These are phyloP conservation scores for Themeda triandra DNA, from an alignment of 176 grass and related monocot species.

Conservation along the genomic window DNA sequence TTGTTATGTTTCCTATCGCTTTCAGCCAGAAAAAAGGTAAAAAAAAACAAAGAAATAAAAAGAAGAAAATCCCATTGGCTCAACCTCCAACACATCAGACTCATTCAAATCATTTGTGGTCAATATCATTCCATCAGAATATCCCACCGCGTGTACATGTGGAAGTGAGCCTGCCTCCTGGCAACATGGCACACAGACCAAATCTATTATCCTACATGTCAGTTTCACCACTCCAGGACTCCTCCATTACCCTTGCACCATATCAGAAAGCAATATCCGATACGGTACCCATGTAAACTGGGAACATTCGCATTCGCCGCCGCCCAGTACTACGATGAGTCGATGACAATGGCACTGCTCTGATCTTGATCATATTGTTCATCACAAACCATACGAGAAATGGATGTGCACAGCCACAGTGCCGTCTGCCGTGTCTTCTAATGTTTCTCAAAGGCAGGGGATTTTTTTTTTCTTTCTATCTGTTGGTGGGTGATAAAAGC, in stretches of 20 bases:
- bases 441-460: not conserved
- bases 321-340: not conserved
- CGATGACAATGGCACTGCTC: not conserved
- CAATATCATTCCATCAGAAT: conserved; percentile 23
- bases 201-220: conserved; percentile 1
- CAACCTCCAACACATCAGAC: not conserved
- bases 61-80: not conserved
- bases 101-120: not conserved
- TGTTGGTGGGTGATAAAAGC: not conserved
- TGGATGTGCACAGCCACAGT: not conserved
- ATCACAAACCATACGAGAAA: not conserved
- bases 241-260: not conserved
- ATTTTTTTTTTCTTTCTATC: not conserved
- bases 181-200: not conserved
- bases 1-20: not conserved
- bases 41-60: not conserved
- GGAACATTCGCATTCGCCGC: not conserved
- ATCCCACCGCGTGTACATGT: not conserved
- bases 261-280: not conserved
- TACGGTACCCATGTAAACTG: not conserved
- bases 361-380: not conserved
- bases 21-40: not conserved
- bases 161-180: not conserved
- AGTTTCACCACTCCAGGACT: not conserved
- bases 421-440: too few species aligned